These are phyloP conservation scores for Echria macrotheca DNA, from an alignment of 495 filamentous ascomycete species.

Conservation along the genomic window DNA sequence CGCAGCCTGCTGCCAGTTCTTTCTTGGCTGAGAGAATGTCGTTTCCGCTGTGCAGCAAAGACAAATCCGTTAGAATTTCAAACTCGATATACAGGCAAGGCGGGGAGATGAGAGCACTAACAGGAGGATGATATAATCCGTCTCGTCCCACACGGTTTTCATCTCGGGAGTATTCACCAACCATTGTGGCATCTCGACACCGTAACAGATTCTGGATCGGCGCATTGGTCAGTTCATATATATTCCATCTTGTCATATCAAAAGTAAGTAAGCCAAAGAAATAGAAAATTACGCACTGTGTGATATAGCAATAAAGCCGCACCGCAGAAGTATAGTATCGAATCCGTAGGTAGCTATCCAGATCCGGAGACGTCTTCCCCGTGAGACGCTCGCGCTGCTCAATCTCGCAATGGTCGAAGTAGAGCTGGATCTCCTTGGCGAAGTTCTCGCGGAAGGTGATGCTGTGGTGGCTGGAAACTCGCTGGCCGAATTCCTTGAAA, in stretches of 20 bases:
- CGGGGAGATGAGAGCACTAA: neutral
- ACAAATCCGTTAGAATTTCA: neutral
- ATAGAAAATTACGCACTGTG: neutral
- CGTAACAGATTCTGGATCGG: neutral
- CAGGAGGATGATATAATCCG: slow-evolving; percentile 2
- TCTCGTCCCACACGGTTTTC: slow-evolving; percentile 3
- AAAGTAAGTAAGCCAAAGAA: neutral
- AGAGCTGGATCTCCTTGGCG: slow-evolving; percentile 2
- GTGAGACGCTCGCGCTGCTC: slow-evolving; percentile 5
- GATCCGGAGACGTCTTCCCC: neutral
- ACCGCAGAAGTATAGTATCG: slow-evolving; percentile 6
- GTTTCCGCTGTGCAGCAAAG: neutral
- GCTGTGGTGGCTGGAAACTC: neutral
- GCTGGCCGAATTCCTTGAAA: slow-evolving; percentile 7
- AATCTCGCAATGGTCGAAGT: slow-evolving; percentile 6
- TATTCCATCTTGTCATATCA: neutral
- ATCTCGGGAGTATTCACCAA: slow-evolving; percentile 1
- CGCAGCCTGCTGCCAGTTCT: slow-evolving; percentile 4
- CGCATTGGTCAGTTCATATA: neutral
- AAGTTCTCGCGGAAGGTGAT: slow-evolving; percentile 1
- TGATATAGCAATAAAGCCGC: slow-evolving; percentile 6
- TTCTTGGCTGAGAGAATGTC: slow-evolving; percentile 5
- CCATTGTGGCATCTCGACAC: neutral
- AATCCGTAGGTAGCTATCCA: neutral
- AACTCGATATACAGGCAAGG: neutral